phyloP scores from a whole-genome alignment of 2,329 filamentous ascomycete species.

The Fusarium sp. region DNA sequence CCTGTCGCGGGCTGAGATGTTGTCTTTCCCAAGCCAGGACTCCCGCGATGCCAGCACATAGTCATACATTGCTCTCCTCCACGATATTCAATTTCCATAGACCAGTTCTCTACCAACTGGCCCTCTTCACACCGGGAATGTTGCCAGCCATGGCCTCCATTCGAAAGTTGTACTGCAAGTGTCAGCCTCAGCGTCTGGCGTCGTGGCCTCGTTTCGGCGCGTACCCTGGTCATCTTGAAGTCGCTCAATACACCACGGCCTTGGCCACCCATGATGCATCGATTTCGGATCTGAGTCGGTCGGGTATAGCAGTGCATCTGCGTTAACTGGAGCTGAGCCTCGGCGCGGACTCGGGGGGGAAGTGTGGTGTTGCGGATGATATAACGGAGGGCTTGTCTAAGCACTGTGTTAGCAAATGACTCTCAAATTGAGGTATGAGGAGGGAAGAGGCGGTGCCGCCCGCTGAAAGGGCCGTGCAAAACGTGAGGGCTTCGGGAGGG shows the following conservation, averaged over 20 bases:
- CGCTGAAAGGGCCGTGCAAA: neutral
- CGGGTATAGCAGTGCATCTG: constrained; percentile 98
- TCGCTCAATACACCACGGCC: constrained; percentile 90
- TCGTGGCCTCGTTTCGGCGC: constrained; percentile 50
- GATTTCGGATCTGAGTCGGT: constrained; percentile 92
- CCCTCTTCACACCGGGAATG: constrained; percentile 93
- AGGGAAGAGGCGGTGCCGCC: neutral
- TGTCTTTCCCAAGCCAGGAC: neutral
- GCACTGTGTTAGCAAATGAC: constrained; percentile 5
- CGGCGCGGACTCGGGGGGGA: constrained; percentile 82
- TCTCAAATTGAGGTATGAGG: neutral
- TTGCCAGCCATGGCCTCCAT: constrained; percentile 87
- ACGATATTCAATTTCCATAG: neutral
- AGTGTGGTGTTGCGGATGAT: constrained; percentile 94
- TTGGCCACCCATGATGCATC: constrained; percentile 93
- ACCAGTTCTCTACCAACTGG: constrained; percentile 81
- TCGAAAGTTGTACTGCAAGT: constrained; percentile 88
- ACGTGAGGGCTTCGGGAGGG: neutral
- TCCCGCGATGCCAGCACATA: constrained; percentile 17
- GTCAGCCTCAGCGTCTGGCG: constrained; percentile 39
- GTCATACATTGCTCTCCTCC: constrained; percentile 37
- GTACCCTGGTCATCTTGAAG: constrained; percentile 91
- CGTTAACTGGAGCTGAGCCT: constrained; percentile 91
- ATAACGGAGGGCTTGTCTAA: constrained; percentile 93
- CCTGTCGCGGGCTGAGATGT: constrained; percentile 6